A percentile compares a stretch with the other conserved stretches of the same genome.
These are phyloP conservation scores for Penicillium concentricum DNA, from an alignment of 2,329 filamentous ascomycete species.

Conservation along the genomic window DNA sequence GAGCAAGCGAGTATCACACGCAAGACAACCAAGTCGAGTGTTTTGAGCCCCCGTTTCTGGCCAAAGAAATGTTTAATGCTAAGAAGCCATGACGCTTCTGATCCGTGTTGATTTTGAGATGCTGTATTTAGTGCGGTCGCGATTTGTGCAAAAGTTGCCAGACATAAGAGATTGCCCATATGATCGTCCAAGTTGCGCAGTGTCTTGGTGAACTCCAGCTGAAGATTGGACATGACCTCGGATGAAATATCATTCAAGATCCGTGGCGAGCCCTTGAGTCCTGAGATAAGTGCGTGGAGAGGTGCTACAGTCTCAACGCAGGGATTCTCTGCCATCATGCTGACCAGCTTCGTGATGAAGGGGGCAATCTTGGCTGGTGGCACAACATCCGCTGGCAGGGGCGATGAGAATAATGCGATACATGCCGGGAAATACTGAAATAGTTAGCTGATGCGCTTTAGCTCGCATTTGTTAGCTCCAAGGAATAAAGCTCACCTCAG, in stretches of 20 bases:
- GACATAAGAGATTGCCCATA: slow-evolving; percentile 42
- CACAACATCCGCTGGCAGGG: slow-evolving; percentile 30
- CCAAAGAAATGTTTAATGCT: slow-evolving; percentile 42
- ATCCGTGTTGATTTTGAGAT: slow-evolving; percentile 14
- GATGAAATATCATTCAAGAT: slow-evolving; percentile 32
- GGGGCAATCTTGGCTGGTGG: slow-evolving; percentile 34
- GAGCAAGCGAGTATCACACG: slow-evolving; percentile 42
- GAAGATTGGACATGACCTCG: slow-evolving; percentile 37
- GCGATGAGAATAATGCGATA: slow-evolving; percentile 35
- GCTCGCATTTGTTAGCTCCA: neutral
- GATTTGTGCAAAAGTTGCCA: slow-evolving; percentile 42
- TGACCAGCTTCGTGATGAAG: slow-evolving; percentile 35
- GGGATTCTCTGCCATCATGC: slow-evolving; percentile 29
- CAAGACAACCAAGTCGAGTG: slow-evolving; percentile 42
- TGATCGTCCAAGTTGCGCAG: slow-evolving; percentile 42
- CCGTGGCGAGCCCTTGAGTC: slow-evolving; percentile 27
- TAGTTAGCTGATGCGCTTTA: neutral
- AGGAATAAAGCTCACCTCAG: slow-evolving; percentile 28
- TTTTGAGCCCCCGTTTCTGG: slow-evolving; percentile 40
- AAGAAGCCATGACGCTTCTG: slow-evolving; percentile 31
- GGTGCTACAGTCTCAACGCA: slow-evolving; percentile 35
- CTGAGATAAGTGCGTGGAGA: slow-evolving; percentile 35
- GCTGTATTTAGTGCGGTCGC: slow-evolving; percentile 17
- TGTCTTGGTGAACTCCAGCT: slow-evolving; percentile 37
- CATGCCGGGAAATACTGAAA: slow-evolving; percentile 34